Conservation (phyloP, 2,329 filamentous ascomycete genomes). For the Rhytidhysteron rufulum region DNA sequence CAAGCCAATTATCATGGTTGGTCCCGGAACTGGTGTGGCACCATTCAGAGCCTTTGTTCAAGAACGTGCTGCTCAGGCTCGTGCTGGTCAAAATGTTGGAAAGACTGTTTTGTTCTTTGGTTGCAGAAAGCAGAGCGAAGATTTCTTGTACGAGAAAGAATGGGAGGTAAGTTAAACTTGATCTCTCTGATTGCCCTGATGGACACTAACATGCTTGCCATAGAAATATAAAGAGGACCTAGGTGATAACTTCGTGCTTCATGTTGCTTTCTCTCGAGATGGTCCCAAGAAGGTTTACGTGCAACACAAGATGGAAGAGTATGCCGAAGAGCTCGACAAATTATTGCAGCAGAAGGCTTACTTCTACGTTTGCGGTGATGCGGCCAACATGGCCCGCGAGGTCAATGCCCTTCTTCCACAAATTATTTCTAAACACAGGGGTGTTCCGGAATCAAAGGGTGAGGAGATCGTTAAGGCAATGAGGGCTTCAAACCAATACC, state of each 20-base stretch:
- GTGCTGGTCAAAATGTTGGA: conserved; percentile 77
- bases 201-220: too few relatives aligned
- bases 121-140: conserved; percentile 81
- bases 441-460: conserved; percentile 77
- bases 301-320: conserved; percentile 84
- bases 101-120: conserved; percentile 92
- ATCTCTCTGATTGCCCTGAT: too few relatives aligned
- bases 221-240: conserved; percentile 80
- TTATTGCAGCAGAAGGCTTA: conserved; percentile 83
- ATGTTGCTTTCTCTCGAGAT: conserved; percentile 95
- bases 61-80: conserved; percentile 80
- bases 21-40: conserved; percentile 92
- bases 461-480: conserved; percentile 98
- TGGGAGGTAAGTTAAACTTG: conserved; percentile 75
- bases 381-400: conserved; percentile 93
- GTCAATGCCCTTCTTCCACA: conserved; percentile 83
- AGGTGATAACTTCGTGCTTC: conserved; percentile 83
- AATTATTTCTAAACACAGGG: conserved; percentile 80
- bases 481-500: conserved; percentile 92
- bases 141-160: conserved; percentile 88
- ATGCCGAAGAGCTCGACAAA: conserved; percentile 78
- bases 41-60: conserved; percentile 95
- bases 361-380: conserved; percentile 98
- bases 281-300: conserved; percentile 89
- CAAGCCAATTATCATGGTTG: conserved; percentile 93